Base-by-base conservation (phyloP, 2,329 filamentous ascomycete genomes). In the Sporothrix dimorphospora region DNA sequence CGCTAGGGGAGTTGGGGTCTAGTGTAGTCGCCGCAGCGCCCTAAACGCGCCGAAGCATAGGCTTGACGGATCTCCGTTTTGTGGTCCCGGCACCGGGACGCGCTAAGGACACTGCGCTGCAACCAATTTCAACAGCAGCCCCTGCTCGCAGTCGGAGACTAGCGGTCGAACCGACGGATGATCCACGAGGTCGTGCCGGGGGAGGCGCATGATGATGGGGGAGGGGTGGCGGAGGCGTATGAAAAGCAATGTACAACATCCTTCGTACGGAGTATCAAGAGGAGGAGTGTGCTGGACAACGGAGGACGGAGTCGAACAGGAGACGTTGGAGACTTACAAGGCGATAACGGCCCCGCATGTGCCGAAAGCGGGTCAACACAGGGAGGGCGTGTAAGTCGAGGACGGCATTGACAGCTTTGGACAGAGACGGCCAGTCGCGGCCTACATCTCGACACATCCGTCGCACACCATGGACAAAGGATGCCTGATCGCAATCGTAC, bases 331-430 rank as follows among this genome's bases (percentile, higher is more conserved):
- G 27, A 59, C 55, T 59, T 59, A 59, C 55, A 59, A 34, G 30
- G 30, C 53, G 55, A 59, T 59, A 59, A 59, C 55, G 55, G 55
- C 55, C 53, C 53, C 53, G 27, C 55, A 59, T 59, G 55, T 38
- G 55, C 55, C 55, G 55, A 59, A 59, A 55, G 53, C 24, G 53
- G 53, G 53, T 55, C 53, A 16, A 14, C 53, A 2, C 19, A 27
- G 53, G 53, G 27, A 57, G 53, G 53, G 53, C 14, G 53, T 57
- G 53, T 57, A 57, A 57, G 53, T 57, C 27, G 19, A 30, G 34
- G 30, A n/a, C 19, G 55, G 19, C 30, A 40, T 38, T 16, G 38
- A 40, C 55, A 57, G 30, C 49, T 19, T n/a, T 53, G 4, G 27
- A 34, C 55, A 34, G 11, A 42, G 40, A 16, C 8, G 11, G 19